Conservation (phyloP, 129 eudicot species). For the Tanacetum coccineum region DNA sequence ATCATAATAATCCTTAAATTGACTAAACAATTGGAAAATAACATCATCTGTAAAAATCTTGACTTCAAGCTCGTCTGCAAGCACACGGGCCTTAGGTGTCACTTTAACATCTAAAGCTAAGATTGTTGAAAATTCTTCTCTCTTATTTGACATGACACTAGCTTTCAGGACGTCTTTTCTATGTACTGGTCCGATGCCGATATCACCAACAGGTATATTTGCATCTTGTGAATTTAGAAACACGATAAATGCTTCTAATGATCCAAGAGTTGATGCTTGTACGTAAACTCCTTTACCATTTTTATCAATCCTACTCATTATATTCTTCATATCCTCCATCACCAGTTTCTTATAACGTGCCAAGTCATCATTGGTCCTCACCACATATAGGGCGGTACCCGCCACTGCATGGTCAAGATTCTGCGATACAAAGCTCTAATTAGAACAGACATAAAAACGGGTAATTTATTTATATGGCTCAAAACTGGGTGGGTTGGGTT, state of each 20-base stretch:
- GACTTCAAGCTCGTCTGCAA: constrained; percentile 73
- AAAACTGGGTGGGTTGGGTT: neutral
- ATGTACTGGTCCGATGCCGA: constrained; percentile 79
- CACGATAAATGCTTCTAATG: constrained; percentile 82
- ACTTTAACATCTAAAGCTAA: constrained; percentile 86
- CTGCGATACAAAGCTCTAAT: constrained; percentile 25
- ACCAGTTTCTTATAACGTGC: constrained; percentile 55
- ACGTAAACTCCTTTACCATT: constrained; percentile 83
- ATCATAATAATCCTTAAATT: constrained; percentile 72
- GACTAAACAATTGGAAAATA: constrained; percentile 76
- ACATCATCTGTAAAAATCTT: constrained; percentile 66
- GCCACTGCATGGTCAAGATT: constrained; percentile 93
- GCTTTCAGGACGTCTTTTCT: constrained; percentile 78
- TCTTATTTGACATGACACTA: constrained; percentile 82
- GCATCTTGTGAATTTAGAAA: constrained; percentile 72
- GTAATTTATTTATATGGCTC: neutral
- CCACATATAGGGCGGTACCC: constrained; percentile 72
- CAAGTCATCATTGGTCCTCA: constrained; percentile 64
- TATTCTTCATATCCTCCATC: constrained; percentile 76
- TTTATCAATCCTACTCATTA: constrained; percentile 77
- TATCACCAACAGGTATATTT: constrained; percentile 75
- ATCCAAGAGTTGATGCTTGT: constrained; percentile 87
- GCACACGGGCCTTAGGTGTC: constrained; percentile 71
- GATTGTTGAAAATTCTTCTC: constrained; percentile 70
- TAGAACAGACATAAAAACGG: neutral